Base-by-base conservation (phyloP, 345 rosid genomes). In the Eucalyptus fibrosa region DNA sequence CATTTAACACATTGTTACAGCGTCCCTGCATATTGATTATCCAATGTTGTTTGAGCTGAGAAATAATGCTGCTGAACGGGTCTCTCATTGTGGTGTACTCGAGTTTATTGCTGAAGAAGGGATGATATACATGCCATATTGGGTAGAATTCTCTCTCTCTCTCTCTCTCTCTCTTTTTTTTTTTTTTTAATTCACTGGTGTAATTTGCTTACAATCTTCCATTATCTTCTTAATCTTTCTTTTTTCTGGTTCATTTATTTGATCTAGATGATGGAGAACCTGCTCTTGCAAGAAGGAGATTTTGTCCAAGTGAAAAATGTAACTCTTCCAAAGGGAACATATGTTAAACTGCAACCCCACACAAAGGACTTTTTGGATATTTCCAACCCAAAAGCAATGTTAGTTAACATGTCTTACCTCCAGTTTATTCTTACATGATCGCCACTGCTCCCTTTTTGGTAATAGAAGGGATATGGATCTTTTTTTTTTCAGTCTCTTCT, bases 31-130 rank as follows among this genome's bases (percentile, higher is more conserved):
- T 92, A 98, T 98, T 90, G 99, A 98, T 92, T 98, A 98, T 90
- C 99, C 99, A 37, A 98, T 98, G 99, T 90, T 98, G 91, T 98
- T 98, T 92, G 99, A 98, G 94, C 97, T 98, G 88, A 95, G 93
- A 44, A 98, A 98, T 92, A 93, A 89, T 91, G 93, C 94, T 89
- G 94, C 94, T 92, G 99, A 95, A 88, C 94, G 99, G 87, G 95
- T 94, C 87, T 96, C 99, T 9, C 99, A 97, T 89, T 98, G 99
- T 95, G 99, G 99, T 56, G 99, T 98, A 89, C 94, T 98, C 32
- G 99, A 98, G 95, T 97, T 98, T 89, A 95, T 97, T 90, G 99
- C 99, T 47, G 99, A 98, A 93, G 99, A 98, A 94, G 99, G 99
- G 92, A 96, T 97, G 99, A 98, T 98, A 88, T 97, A 97, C 91